phyloP scores from a whole-genome alignment of 1,284 basidiomycete genomes.

The Apiotrichum gracile region DNA sequence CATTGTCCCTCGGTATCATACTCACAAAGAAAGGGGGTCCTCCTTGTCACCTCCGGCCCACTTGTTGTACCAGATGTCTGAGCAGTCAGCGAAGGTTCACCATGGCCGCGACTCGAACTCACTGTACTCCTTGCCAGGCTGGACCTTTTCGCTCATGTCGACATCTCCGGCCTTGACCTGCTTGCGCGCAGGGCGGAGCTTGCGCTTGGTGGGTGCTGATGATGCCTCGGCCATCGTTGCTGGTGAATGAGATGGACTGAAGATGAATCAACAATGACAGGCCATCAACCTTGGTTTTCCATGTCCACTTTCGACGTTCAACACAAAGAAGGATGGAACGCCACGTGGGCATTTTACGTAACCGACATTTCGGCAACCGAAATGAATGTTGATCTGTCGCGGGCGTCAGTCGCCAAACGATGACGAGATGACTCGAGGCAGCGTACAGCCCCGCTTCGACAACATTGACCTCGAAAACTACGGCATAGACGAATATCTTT shows the following conservation, averaged over 20 bases:
- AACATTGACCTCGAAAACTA: neutral
- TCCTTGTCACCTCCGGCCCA: conserved; percentile 94
- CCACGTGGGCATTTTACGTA: too few relatives aligned
- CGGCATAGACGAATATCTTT: neutral
- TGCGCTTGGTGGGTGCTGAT: conserved; percentile 28
- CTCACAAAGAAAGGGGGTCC: conserved; percentile 84
- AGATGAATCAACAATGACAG: neutral
- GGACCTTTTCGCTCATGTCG: conserved; percentile 76
- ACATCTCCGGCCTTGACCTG: conserved; percentile 85
- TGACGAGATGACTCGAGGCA: too few relatives aligned
- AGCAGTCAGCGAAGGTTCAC: conserved; percentile 24
- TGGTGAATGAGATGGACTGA: neutral
- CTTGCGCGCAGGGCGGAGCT: conserved; percentile 65
- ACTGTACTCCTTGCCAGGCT: conserved; percentile 95
- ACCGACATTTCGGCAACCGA: too few relatives aligned
- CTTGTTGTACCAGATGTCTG: conserved; percentile 99
- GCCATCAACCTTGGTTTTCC: too few relatives aligned
- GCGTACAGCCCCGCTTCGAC: too few relatives aligned
- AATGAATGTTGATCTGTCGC: too few relatives aligned
- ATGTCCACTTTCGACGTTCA: too few relatives aligned
- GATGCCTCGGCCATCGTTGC: conserved; percentile 23
- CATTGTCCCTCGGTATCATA: conserved; percentile 16
- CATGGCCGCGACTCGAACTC: neutral
- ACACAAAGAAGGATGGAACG: too few relatives aligned
- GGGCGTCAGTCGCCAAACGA: too few relatives aligned